Evolutionary conservation across 805 yeast species (phyloP).

Genomic region (Cyberlindnera mrakii): DNA sequence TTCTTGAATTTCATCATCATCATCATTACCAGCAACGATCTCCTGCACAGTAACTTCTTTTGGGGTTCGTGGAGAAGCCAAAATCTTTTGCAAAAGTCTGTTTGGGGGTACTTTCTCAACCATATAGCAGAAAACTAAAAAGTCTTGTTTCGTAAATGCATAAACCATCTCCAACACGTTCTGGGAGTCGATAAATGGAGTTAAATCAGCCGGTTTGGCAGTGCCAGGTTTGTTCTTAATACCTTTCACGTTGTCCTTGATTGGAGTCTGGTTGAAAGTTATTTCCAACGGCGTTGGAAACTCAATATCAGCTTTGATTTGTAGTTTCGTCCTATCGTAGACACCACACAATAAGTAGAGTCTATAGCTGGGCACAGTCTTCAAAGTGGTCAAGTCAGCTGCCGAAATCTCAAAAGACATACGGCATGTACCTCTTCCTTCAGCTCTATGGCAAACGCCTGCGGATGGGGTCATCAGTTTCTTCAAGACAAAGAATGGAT

Average conservation of each 20-base stretch:
- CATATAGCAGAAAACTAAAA: constrained; percentile 49
- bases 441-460: constrained; percentile 34
- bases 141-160: constrained; percentile 49
- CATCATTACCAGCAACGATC: constrained; percentile 38
- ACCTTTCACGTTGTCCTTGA: constrained; percentile 61
- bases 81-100: constrained; percentile 34
- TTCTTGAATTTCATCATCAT: constrained; percentile 68
- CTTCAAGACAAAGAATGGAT: constrained; percentile 50
- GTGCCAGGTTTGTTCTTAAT: constrained; percentile 73
- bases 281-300: constrained; percentile 74
- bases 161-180: constrained; percentile 50
- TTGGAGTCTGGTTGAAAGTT: constrained; percentile 43
- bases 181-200: constrained; percentile 35
- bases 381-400: constrained; percentile 36
- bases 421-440: constrained; percentile 39
- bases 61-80: constrained; percentile 45
- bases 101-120: constrained; percentile 44
- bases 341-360: constrained; percentile 53
- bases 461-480: constrained; percentile 44
- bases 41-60: constrained; percentile 43
- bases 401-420: constrained; percentile 37
- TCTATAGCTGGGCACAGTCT: constrained; percentile 25
- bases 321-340: constrained; percentile 20
- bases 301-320: constrained; percentile 35
- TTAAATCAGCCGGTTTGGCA: constrained; percentile 75